phyloP scores from a whole-genome alignment of 176 grass and related monocot genomes.

The Tillandsia fasciculata region DNA sequence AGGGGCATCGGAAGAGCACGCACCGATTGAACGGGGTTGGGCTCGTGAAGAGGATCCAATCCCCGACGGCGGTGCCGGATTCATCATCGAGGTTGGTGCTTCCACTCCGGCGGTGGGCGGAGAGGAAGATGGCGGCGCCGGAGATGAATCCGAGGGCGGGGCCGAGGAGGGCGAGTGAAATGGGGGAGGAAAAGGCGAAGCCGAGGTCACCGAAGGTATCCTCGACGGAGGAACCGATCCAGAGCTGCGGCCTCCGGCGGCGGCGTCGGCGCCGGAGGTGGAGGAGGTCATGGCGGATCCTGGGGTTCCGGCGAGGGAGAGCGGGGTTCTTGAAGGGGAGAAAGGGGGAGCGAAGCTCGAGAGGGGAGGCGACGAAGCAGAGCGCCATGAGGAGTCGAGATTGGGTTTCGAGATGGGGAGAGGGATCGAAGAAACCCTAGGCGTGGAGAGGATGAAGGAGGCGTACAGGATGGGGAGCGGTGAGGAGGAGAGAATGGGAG shows the following conservation, averaged over 20 bases:
- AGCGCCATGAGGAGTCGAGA: not conserved
- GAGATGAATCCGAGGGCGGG: constrained; percentile 40
- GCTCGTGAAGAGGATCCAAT: constrained; percentile 77
- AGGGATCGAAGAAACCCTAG: too few relatives aligned
- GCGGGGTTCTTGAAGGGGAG: constrained; percentile 3
- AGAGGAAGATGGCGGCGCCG: constrained; percentile 22
- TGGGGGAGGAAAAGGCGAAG: constrained; percentile 35
- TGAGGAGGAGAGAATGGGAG: too few relatives aligned
- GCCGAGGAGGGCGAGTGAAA: constrained; percentile 44
- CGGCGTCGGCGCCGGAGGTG: constrained; percentile 14
- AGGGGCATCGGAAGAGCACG: constrained; percentile 84
- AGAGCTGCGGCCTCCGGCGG: constrained; percentile 18
- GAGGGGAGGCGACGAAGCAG: constrained; percentile 3
- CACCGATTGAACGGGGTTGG: constrained; percentile 87
- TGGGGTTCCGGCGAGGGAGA: constrained; percentile 6
- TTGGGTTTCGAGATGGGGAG: not conserved
- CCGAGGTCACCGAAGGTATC: constrained; percentile 42
- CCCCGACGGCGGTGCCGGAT: constrained; percentile 24
- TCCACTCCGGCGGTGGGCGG: constrained; percentile 7
- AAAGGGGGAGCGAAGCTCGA: not conserved
- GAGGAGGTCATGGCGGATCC: constrained; percentile 7
- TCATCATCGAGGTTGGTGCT: not conserved
- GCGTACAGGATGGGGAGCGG: too few relatives aligned
- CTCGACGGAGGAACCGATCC: constrained; percentile 9
- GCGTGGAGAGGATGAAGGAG: too few relatives aligned